Base-by-base conservation (phyloP, 2,329 filamentous ascomycete species). In the Aspergillus neotritici region DNA sequence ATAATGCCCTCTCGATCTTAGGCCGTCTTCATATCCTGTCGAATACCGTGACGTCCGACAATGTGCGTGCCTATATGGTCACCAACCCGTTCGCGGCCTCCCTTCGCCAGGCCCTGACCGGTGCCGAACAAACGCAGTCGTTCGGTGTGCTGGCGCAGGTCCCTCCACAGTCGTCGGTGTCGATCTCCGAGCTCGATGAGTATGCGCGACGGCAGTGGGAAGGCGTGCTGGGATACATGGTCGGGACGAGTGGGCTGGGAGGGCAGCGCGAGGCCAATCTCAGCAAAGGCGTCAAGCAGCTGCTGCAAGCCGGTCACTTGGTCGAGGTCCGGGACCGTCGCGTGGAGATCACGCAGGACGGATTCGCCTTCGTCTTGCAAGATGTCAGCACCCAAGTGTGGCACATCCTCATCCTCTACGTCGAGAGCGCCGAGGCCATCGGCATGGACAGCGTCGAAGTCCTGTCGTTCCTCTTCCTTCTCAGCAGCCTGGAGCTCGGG, bases 311-410 rank as follows among this genome's bases (percentile, higher is more conserved):
- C 1, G 93, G 93, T 3, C 79, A 84, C 40, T 79, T 97, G 7
- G 89, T 98, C 14, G 83, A 88, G 60, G 68, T 72, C 6, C 66
- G 67, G 30, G 69, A 73, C 34, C 68, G 69, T 16, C 65, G 68
- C 42, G 76, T 88, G 8, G 80, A 79, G 41, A 98, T 98, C 57
- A 98, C 93, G 0, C 84, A 95, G 61, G 82, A 87, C 3, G 93
- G 93, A 6, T 98, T 98, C 63, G 90, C 87, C 0, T 98, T 98
- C 60, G 74, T 98, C 44, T 75, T 98, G 7, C 91, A 97, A 59
- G 91, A 96, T 61, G 84, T 91, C 46, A 97, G 96, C 64, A 89
- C 91, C 0, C 93, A 98, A 66, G 89, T 98, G 30, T 98, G 93
- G 93, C 93, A 89, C 17, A 74, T 98, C 36, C 75, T 98, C 30